Evolutionary conservation across 169 alveolate species (phyloP), one percentile per base, ranked within the genome.

Genomic region (Plasmodium ovale): DNA sequence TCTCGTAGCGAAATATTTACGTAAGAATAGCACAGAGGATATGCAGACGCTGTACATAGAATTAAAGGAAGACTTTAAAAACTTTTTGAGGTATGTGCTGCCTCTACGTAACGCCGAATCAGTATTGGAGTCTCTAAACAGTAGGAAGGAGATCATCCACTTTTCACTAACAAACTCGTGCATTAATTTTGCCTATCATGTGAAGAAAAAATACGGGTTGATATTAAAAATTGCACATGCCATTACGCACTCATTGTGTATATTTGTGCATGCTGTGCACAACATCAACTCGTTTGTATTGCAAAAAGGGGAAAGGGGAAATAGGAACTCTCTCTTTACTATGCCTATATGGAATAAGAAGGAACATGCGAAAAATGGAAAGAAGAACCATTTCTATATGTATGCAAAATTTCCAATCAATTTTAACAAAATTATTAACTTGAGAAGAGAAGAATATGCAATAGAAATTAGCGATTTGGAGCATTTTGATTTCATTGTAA

Each of bases 381-480:
- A 59, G 12, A 64, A 23, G 25, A 31, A 67, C 9, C 42, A 39
- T 19, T 27, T 85, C 14, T 85, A 69, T 39, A 39, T 42, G 2
- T 85, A 64, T 56, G 56, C 49, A 44, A 56, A 85, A 56, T 85
- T 85, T 37, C 91, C 91, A 0, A 21, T 85, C 10, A 67, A 85
- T 58, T 85, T 85, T 56, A 54, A 53, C 4, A 56, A 85, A 62
- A 67, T 85, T 54, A 56, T 85, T 25, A 85, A 85, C 21, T 39
- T 56, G 27, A 60, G 56, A 56, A 82, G 29, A 21, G 58, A 44
- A 16, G 12, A 47, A n/a, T 56, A 85, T 19, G 58, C 10, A 16
- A 23, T 27, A 21, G 10, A 56, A 56, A n/a, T 85, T 27, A 23
- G 39, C 14, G 87, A 85, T 4, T 2, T 77, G 12, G 87, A 39